Evolutionary conservation across 2,329 filamentous ascomycete species (phyloP), one percentile per base, ranked within the genome.

Genomic region (Cladosporium sp.): DNA sequence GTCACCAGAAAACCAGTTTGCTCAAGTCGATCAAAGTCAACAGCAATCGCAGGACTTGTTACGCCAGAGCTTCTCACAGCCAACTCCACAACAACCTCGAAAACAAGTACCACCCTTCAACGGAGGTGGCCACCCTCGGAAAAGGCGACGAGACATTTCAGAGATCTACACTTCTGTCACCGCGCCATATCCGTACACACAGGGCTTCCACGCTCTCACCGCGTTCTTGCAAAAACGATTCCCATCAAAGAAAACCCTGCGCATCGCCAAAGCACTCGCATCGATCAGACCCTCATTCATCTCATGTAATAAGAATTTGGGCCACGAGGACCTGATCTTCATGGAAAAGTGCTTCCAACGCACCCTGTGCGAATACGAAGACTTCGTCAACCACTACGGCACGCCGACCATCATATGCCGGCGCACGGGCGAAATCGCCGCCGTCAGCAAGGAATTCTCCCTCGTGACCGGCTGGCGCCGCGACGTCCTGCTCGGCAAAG

Each of bases 301-400:
- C 56, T 85, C 90, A 9, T 95, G 89, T 55, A 95, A 89, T 17
- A 88, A 88, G 62, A 90, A 89, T n/a, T 75, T 97, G 54, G 91
- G 89, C 57, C 78, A 85, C 15, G 86, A 93, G 62, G 93, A 99
- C 68, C 76, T 97, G 22, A 84, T 99, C 18, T 96, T 97, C 68
- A 96, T 96, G 87, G 93, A 99, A 68, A 95, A 95, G 71, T 95
- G 88, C 63, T 89, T 97, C 65, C 93, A 99, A 69, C 83, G 93
- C 32, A 95, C 89, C 0, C 76, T 97, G 9, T 89, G 90, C 64
- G 90, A 96, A 66, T 95, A 95, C 62, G 89, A 97, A 65, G 89
- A 95, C 57, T 93, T 95, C 58, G 87, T 96, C 74, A 84, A 88
- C 51, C 84, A 89, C 56, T 89, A 86, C 54, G 89, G 89, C 34